A percentile compares a stretch with the other conserved stretches of the same genome.
phyloP scores from a whole-genome alignment of 805 yeast genomes.

The Suhomyces sp. region DNA sequence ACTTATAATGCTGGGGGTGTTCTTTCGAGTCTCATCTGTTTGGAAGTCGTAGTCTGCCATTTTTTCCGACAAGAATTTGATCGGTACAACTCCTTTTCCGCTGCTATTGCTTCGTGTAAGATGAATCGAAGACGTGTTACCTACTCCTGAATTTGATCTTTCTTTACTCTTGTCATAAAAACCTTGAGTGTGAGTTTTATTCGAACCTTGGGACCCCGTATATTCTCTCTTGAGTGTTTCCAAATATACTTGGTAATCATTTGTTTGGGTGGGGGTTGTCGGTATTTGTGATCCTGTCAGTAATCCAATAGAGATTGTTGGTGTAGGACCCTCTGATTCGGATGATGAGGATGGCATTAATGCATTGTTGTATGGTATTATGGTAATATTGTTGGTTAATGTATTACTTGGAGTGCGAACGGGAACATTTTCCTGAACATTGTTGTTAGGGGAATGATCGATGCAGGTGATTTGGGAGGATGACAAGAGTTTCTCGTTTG shows the following conservation, averaged over 20 bases:
- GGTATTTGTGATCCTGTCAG: neutral
- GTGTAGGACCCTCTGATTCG: slow-evolving; percentile 13
- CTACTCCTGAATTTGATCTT: too few relatives aligned
- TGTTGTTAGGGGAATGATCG: slow-evolving; percentile 1
- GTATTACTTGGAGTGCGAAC: neutral
- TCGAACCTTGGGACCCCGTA: neutral
- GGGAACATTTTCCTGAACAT: slow-evolving; percentile 1
- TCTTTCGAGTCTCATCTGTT: neutral
- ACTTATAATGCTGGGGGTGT: neutral
- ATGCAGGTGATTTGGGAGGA: slow-evolving; percentile 7
- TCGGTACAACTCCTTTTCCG: neutral
- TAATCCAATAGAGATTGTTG: neutral
- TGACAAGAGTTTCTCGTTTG: slow-evolving; percentile 9
- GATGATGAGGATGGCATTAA: slow-evolving; percentile 13
- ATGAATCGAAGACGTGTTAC: neutral
- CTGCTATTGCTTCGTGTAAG: slow-evolving; percentile 1
- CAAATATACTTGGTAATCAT: slow-evolving; percentile 22
- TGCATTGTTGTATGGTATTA: slow-evolving; percentile 9
- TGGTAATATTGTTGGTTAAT: slow-evolving; percentile 1
- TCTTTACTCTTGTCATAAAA: too few relatives aligned
- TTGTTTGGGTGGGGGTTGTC: neutral
- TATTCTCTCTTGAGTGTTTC: slow-evolving; percentile 6
- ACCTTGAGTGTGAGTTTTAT: too few relatives aligned
- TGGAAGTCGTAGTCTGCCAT: neutral
- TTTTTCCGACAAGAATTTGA: too few relatives aligned